Percentiles rank a stretch among this genome's conserved stretches.
Conservation (phyloP, 805 yeast species). For the Teunomyces pallodes region DNA sequence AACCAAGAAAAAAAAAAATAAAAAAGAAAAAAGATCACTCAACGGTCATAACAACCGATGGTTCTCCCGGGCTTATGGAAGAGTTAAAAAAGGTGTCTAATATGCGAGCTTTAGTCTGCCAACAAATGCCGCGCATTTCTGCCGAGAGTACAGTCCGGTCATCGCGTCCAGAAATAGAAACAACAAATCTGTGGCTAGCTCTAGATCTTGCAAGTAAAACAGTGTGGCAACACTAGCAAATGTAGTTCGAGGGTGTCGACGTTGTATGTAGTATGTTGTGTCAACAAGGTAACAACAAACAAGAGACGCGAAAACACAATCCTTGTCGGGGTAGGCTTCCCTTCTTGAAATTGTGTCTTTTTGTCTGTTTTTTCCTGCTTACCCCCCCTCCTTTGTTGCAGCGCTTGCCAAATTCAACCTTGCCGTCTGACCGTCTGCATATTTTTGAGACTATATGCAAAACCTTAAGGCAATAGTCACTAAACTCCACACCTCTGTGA, state of each 20-base stretch:
- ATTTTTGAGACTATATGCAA: conserved; percentile 2
- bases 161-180: neutral
- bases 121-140: neutral
- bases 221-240: neutral
- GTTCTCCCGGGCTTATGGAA: neutral
- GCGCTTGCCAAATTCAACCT: conserved; percentile 1
- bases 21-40: neutral
- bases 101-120: neutral
- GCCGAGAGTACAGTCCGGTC: neutral
- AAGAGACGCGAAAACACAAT: neutral
- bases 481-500: conserved; percentile 4
- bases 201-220: neutral
- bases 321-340: neutral
- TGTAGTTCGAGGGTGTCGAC: too few species aligned
- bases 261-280: neutral
- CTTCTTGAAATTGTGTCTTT: neutral
- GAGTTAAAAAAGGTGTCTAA: neutral
- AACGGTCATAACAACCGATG: neutral
- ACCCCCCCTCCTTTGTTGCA: conserved; percentile 1
- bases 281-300: neutral
- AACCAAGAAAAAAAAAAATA: too few species aligned
- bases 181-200: neutral
- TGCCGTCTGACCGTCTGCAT: conserved; percentile 1
- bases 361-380: neutral
- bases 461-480: conserved; percentile 5